These are phyloP conservation scores for Mrakia frigida DNA, from an alignment of 768 basidiomycete species.

Conservation along the genomic window DNA sequence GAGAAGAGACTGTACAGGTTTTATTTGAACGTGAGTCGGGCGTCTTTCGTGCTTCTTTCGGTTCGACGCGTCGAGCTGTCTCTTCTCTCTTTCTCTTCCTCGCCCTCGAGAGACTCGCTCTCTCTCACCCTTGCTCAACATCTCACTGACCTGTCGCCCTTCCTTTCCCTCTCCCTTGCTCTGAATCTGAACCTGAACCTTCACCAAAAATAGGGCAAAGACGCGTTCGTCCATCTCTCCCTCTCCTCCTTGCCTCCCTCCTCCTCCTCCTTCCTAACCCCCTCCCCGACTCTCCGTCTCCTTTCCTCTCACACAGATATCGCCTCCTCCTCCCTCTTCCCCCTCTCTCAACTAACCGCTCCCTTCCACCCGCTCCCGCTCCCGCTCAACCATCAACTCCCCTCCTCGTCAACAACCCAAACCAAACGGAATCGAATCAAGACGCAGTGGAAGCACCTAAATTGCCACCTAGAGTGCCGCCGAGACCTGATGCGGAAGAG, in stretches of 20 bases:
- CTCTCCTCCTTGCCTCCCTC: not conserved
- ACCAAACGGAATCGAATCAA: no score
- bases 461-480: not conserved
- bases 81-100: not conserved
- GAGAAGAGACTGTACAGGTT: constrained; percentile 93
- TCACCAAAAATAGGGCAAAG: constrained; percentile 15
- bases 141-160: not conserved
- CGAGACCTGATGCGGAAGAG: not conserved
- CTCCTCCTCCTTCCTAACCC: not conserved
- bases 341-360: not conserved
- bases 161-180: not conserved
- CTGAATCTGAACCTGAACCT: no score
- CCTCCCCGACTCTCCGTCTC: not conserved
- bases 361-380: not conserved
- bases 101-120: no score
- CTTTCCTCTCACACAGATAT: not conserved
- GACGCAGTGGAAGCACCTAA: constrained; percentile 50
- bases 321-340: constrained; percentile 18
- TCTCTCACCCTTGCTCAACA: no score
- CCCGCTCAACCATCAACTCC: not conserved
- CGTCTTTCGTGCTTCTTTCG: no score
- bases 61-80: not conserved
- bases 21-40: constrained; percentile 76
- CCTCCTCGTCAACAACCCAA: not conserved
- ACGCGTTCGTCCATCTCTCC: constrained; percentile 8